A percentile compares a stretch with the other conserved stretches of the same genome.
These are phyloP conservation scores for Dryadomyces sulphureus DNA, from an alignment of 2,329 filamentous ascomycete species.

Conservation along the genomic window DNA sequence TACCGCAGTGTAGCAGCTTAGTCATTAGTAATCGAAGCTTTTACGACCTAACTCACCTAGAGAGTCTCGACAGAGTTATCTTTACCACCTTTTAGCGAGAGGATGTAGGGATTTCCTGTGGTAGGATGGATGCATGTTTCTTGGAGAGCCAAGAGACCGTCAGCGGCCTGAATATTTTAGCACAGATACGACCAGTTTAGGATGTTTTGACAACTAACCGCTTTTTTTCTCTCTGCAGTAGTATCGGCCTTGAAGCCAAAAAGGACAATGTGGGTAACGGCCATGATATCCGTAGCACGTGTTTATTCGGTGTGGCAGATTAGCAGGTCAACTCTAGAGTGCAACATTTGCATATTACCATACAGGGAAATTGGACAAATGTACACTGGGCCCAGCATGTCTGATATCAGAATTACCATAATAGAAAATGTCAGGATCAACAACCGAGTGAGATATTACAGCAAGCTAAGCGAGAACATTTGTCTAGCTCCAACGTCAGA, in stretches of 20 bases:
- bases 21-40: background rate
- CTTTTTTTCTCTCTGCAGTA: background rate
- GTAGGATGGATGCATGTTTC: conserved; percentile 45
- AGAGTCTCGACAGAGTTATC: background rate
- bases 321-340: too few species aligned
- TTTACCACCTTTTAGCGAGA: conserved; percentile 29
- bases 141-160: conserved; percentile 28
- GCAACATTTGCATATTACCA: too few species aligned
- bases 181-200: background rate
- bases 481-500: too few species aligned
- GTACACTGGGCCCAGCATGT: too few species aligned
- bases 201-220: background rate
- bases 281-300: too few species aligned
- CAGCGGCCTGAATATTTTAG: conserved; percentile 15
- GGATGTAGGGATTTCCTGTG: conserved; percentile 43
- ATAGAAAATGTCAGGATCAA: too few species aligned
- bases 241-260: background rate
- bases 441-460: too few species aligned
- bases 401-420: too few species aligned
- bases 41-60: background rate
- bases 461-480: too few species aligned
- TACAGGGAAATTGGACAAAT: too few species aligned
- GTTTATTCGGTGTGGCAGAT: too few species aligned
- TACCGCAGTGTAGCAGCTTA: conserved; percentile 21
- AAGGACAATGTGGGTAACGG: background rate